Conservation (phyloP, 441 rosid species). For the Bruguiera hainesii region DNA sequence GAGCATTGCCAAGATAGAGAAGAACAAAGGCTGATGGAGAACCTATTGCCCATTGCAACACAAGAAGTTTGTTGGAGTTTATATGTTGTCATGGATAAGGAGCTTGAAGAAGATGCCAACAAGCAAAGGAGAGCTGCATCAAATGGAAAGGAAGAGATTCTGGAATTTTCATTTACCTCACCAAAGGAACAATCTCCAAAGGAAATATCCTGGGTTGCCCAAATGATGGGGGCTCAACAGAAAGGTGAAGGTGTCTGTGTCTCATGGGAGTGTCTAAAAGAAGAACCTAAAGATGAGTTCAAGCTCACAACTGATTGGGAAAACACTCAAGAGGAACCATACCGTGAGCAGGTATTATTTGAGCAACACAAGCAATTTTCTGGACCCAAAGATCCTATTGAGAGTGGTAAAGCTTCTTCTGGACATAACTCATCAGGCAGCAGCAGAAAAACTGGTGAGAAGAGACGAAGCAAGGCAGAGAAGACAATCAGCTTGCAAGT, state of each 20-base stretch:
- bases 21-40: conserved; percentile 25
- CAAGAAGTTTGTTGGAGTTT: conserved; percentile 28
- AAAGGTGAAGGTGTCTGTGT: conserved; percentile 22
- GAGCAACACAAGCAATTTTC: conserved; percentile 17
- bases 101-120: conserved; percentile 39
- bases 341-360: conserved; percentile 12
- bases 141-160: conserved; percentile 27
- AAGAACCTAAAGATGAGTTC: conserved; percentile 63
- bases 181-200: conserved; percentile 34
- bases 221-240: conserved; percentile 32
- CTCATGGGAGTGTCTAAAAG: conserved; percentile 48
- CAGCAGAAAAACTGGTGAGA: conserved; percentile 31
- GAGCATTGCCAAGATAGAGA: conserved; percentile 27
- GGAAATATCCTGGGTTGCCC: conserved; percentile 32
- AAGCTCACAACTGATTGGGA: conserved; percentile 31
- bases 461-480: conserved; percentile 43
- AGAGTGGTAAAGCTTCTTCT: conserved; percentile 5
- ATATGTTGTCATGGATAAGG: conserved; percentile 32
- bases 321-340: conserved; percentile 15
- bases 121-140: conserved; percentile 30
- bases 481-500: conserved; percentile 47
- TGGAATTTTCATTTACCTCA: conserved; percentile 23
- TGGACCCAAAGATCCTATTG: conserved; percentile 12
- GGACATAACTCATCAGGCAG: conserved; percentile 16
- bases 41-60: conserved; percentile 24